A percentile compares a stretch with the other conserved stretches of the same genome.
Conservation (phyloP, 371 early-diverging fungal genomes). For the Smittium culicis region DNA sequence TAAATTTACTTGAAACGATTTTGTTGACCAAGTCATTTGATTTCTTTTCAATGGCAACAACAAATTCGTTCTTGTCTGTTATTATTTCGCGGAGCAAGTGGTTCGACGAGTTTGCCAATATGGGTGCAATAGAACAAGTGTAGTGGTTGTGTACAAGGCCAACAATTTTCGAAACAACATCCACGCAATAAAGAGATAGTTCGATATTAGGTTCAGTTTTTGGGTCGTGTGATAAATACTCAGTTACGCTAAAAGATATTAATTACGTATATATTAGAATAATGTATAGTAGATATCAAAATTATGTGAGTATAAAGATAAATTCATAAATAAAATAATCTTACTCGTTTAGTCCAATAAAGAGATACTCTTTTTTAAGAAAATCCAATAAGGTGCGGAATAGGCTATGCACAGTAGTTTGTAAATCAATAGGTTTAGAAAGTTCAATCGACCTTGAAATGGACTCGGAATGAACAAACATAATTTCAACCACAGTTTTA, state of each 20-base stretch:
- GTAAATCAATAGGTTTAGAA: constrained; percentile 45
- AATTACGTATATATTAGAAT: too few relatives aligned
- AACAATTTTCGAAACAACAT: constrained; percentile 51
- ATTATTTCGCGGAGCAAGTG: constrained; percentile 74
- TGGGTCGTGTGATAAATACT: neutral
- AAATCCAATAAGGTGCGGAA: constrained; percentile 59
- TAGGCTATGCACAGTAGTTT: constrained; percentile 42
- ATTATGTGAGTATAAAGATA: too few relatives aligned
- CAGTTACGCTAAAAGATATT: neutral
- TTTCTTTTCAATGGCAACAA: constrained; percentile 59
- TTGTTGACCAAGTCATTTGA: constrained; percentile 64
- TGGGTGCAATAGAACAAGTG: constrained; percentile 67
- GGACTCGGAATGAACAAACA: constrained; percentile 75
- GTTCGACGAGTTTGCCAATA: constrained; percentile 50
- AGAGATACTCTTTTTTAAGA: constrained; percentile 63
- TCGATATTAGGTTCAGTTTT: neutral
- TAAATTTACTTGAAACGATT: constrained; percentile 34
- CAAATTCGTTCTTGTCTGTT: constrained; percentile 67
- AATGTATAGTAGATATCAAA: too few relatives aligned
- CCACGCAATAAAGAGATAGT: constrained; percentile 46
- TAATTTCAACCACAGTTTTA: constrained; percentile 23
- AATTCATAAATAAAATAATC: neutral
- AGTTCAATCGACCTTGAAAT: constrained; percentile 69
- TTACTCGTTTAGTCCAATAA: constrained; percentile 62
- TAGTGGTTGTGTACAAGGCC: constrained; percentile 84